Conservation (phyloP, 2,329 filamentous ascomycete species). For the Alternaria burnsii region DNA sequence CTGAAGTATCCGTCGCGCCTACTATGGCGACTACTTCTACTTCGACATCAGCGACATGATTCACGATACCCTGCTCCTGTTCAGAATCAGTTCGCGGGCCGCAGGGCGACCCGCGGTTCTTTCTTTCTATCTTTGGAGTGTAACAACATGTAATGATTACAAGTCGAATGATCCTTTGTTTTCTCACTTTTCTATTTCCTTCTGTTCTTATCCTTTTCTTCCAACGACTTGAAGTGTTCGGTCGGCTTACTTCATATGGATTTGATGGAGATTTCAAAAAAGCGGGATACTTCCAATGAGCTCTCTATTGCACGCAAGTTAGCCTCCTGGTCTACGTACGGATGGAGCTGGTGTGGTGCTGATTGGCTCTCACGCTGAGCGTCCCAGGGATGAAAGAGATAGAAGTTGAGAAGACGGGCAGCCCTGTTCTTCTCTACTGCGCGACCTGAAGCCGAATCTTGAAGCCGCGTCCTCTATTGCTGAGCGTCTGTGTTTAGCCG, state of each 20-base stretch:
- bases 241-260: conserved; percentile 14
- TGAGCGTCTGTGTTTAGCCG: conserved; percentile 7
- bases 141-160: conserved; percentile 49
- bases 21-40: conserved; percentile 26
- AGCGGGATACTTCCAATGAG: conserved; percentile 2
- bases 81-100: conserved; percentile 23
- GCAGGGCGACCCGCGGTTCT: conserved; percentile 30
- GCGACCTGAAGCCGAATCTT: neutral
- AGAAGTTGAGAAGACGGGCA: conserved; percentile 12
- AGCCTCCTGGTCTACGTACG: neutral
- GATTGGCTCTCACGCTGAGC: conserved; percentile 2
- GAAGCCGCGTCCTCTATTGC: conserved; percentile 5
- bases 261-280: conserved; percentile 11
- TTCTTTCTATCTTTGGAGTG: conserved; percentile 30
- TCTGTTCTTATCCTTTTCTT: conserved; percentile 19
- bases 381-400: neutral
- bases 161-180: conserved; percentile 23
- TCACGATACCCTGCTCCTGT: conserved; percentile 37
- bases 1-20: conserved; percentile 18
- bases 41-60: conserved; percentile 36
- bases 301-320: conserved; percentile 1
- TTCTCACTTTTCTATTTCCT: conserved; percentile 17
- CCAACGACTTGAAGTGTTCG: conserved; percentile 28
- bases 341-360: conserved; percentile 7
- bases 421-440: conserved; percentile 3